Conservation (phyloP, 257 asterid species). For the Cinchona pubescens region DNA sequence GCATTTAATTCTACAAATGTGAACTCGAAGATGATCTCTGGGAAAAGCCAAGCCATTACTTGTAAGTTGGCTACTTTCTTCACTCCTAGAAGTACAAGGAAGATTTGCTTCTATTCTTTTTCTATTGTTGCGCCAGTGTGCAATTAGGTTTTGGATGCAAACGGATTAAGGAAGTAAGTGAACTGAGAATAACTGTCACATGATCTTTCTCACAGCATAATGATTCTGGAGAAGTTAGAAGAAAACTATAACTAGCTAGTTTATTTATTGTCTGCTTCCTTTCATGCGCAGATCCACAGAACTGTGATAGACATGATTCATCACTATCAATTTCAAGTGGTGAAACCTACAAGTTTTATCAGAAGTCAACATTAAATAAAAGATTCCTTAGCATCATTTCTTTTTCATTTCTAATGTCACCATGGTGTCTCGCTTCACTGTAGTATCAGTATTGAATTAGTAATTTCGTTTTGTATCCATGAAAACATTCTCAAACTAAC, state of each 20-base stretch:
- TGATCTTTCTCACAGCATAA: background rate
- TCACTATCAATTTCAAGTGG: background rate
- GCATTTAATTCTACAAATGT: conserved; percentile 29
- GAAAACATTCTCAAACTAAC: background rate
- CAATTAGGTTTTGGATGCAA: background rate
- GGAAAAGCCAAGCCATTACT: conserved; percentile 36
- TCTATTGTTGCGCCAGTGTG: background rate
- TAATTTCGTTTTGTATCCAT: background rate
- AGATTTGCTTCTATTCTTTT: background rate
- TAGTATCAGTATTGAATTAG: background rate
- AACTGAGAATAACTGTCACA: background rate
- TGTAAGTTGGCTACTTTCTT: conserved; percentile 48
- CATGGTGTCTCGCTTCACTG: background rate
- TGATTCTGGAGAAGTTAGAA: background rate
- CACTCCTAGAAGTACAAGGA: background rate
- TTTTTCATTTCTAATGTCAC: background rate
- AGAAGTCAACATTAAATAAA: background rate
- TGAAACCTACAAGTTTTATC: background rate
- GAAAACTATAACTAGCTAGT: background rate
- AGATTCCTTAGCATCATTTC: background rate
- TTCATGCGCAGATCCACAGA: background rate
- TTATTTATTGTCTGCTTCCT: background rate
- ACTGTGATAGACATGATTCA: background rate
- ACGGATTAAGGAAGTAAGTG: background rate
- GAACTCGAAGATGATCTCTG: conserved; percentile 31